Percentiles rank a stretch among this genome's conserved stretches.
Conservation (phyloP, 495 filamentous ascomycete genomes). For the Wilcoxina mikolae region DNA sequence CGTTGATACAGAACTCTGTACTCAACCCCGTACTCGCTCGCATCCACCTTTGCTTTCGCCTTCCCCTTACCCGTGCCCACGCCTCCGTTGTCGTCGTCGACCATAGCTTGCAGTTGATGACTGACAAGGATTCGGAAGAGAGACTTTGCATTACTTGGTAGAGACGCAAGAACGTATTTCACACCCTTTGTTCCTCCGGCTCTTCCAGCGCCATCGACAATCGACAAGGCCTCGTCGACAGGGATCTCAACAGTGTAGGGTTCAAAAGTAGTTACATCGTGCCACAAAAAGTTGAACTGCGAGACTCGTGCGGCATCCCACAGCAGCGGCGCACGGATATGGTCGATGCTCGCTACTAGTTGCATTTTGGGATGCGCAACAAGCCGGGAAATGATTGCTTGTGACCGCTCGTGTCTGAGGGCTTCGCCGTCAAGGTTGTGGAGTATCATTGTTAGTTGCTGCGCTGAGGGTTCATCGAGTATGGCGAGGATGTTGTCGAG, state of each 20-base stretch:
- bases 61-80: slow-evolving; percentile 7
- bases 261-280: slow-evolving; percentile 83
- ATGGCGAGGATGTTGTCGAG: slow-evolving; percentile 47
- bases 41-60: slow-evolving; percentile 24
- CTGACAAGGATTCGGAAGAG: slow-evolving; percentile 70
- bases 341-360: slow-evolving; percentile 69
- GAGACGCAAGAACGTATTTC: slow-evolving; percentile 69
- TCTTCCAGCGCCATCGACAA: slow-evolving; percentile 71
- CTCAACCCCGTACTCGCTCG: slow-evolving; percentile 51
- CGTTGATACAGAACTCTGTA: slow-evolving; percentile 86
- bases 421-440: slow-evolving; percentile 71
- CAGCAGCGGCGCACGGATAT: slow-evolving; percentile 69
- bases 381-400: slow-evolving; percentile 60
- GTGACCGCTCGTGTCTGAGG: slow-evolving; percentile 54
- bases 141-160: slow-evolving; percentile 81
- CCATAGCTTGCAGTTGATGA: slow-evolving; percentile 63
- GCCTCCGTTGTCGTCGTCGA: slow-evolving; percentile 31
- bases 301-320: slow-evolving; percentile 75
- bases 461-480: slow-evolving; percentile 37
- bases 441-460: slow-evolving; percentile 53
- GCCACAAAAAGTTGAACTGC: slow-evolving; percentile 72
- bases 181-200: slow-evolving; percentile 86
- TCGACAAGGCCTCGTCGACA: slow-evolving; percentile 49
- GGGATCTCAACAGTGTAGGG: slow-evolving; percentile 70
- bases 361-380: slow-evolving; percentile 58